Conservation (phyloP, 2,329 filamentous ascomycete species). For the Lasiodiplodia gonubiensis region DNA sequence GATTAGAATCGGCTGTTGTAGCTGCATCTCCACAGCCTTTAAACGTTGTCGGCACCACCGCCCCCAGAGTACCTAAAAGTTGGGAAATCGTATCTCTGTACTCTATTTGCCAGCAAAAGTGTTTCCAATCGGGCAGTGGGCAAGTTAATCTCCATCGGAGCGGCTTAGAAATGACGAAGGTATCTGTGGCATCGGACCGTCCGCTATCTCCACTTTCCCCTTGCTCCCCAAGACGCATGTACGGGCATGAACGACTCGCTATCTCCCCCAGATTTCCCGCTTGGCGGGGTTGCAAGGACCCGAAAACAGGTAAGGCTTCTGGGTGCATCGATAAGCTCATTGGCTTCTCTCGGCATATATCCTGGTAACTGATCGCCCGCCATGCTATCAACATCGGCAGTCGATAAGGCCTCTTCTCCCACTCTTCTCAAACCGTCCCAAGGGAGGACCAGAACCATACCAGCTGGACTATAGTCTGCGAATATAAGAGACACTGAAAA, state of each 20-base stretch:
- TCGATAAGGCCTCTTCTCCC: slow-evolving; percentile 4
- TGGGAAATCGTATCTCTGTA: background rate
- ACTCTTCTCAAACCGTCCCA: slow-evolving; percentile 1
- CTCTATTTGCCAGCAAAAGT: background rate
- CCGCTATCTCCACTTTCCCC: slow-evolving; percentile 9
- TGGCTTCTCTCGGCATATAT: background rate
- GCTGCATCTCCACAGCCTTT: background rate
- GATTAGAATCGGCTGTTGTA: too few relatives aligned
- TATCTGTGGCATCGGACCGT: background rate
- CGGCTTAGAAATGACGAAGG: background rate
- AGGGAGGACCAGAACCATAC: too few relatives aligned
- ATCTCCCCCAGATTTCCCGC: slow-evolving; percentile 6
- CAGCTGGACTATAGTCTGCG: background rate
- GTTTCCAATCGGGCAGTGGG: background rate
- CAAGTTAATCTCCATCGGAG: background rate
- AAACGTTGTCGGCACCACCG: background rate
- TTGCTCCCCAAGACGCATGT: background rate
- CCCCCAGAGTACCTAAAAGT: background rate
- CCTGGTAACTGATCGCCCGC: background rate
- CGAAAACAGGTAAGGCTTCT: slow-evolving; percentile 1
- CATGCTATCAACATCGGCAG: slow-evolving; percentile 2
- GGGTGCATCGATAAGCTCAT: background rate
- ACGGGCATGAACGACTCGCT: background rate
- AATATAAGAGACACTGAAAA: background rate
- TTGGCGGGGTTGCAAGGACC: background rate